phyloP scores from a whole-genome alignment of 164 flowering plant species.

The Annona cherimola region DNA sequence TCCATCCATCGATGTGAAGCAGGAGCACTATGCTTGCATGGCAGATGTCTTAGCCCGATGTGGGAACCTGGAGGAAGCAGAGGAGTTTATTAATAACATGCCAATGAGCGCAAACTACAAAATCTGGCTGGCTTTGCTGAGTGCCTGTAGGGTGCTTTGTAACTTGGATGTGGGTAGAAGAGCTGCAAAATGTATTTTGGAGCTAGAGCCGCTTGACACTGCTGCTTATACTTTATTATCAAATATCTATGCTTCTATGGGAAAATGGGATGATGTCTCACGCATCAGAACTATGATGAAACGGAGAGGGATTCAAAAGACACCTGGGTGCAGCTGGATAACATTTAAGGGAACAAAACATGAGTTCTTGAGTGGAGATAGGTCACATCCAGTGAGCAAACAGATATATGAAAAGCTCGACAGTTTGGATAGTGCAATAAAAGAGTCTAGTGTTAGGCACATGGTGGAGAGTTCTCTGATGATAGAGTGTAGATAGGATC shows the following conservation, averaged over 20 bases:
- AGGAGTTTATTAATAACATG: slow-evolving; percentile 14
- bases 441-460: slow-evolving; percentile 13
- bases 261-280: slow-evolving; percentile 17
- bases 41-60: slow-evolving; percentile 17
- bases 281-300: slow-evolving; percentile 15
- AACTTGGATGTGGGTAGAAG: slow-evolving; percentile 12
- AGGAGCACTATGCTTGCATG: slow-evolving; percentile 18
- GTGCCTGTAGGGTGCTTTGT: slow-evolving; percentile 20
- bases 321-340: slow-evolving; percentile 18
- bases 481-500: too few species aligned
- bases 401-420: slow-evolving; percentile 16
- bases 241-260: slow-evolving; percentile 15
- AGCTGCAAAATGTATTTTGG: slow-evolving; percentile 7
- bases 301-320: slow-evolving; percentile 13
- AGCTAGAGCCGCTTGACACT: slow-evolving; percentile 10
- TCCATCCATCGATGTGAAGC: slow-evolving; percentile 9
- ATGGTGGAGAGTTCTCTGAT: slow-evolving; percentile 10
- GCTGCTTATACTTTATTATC: slow-evolving; percentile 18
- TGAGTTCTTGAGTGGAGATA: slow-evolving; percentile 11
- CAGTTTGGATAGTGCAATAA: slow-evolving; percentile 6
- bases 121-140: slow-evolving; percentile 12
- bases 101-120: slow-evolving; percentile 11
- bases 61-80: slow-evolving; percentile 16
- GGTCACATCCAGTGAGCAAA: slow-evolving; percentile 16
- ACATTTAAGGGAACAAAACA: slow-evolving; percentile 8